Conservation (phyloP, 2,329 filamentous ascomycete species). For the Emmonsia crescens region DNA sequence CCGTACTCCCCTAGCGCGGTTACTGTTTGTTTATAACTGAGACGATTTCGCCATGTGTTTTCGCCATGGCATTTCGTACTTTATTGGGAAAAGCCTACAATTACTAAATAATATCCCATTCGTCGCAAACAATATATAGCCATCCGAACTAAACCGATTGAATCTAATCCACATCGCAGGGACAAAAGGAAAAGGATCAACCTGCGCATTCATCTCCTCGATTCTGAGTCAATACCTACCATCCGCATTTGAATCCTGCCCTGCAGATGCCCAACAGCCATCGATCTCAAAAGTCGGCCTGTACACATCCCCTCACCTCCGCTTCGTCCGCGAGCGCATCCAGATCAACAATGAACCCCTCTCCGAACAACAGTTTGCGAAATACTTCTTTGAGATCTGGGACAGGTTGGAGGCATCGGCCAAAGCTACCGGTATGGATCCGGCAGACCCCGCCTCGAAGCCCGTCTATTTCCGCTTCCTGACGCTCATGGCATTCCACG, state of each 20-base stretch:
- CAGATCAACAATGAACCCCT: slow-evolving; percentile 65
- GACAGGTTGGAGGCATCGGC: slow-evolving; percentile 50
- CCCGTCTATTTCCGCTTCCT: slow-evolving; percentile 89
- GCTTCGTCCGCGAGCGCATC: slow-evolving; percentile 75
- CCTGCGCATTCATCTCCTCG: slow-evolving; percentile 70
- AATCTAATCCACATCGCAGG: slow-evolving; percentile 75
- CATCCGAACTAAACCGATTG: slow-evolving; percentile 49
- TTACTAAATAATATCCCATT: not conserved
- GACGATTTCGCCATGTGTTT: not conserved
- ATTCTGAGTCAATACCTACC: slow-evolving; percentile 57
- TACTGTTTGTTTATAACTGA: not conserved
- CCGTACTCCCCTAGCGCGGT: not conserved
- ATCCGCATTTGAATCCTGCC: slow-evolving; percentile 23
- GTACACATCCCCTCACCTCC: slow-evolving; percentile 77
- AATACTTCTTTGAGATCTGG: slow-evolving; percentile 79
- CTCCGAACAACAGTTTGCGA: slow-evolving; percentile 56
- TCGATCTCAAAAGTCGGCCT: slow-evolving; percentile 54
- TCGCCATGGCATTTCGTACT: not conserved
- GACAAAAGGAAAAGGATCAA: slow-evolving; percentile 89
- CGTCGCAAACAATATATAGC: slow-evolving; percentile 30
- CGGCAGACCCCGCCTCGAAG: slow-evolving; percentile 49
- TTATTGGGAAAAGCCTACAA: not conserved
- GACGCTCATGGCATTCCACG: slow-evolving; percentile 77
- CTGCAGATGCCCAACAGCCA: slow-evolving; percentile 17
- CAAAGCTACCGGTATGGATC: slow-evolving; percentile 41